These are phyloP conservation scores for Heterobasidion irregulare DNA, from an alignment of 1,284 basidiomycete genomes.

Conservation along the genomic window DNA sequence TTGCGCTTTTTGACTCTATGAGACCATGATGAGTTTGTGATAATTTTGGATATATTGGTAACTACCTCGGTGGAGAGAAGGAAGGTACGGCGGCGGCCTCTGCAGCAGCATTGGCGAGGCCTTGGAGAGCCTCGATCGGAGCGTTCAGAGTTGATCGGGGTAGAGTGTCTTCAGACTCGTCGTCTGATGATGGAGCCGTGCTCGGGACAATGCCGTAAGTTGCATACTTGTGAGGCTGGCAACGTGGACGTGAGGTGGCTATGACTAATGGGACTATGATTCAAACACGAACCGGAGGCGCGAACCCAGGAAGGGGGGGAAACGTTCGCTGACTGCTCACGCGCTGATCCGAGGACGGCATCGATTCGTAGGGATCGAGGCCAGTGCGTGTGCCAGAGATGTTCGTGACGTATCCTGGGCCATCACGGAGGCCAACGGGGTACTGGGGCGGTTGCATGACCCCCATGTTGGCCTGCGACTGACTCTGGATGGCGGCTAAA, in stretches of 20 bases:
- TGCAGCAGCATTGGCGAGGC: constrained; percentile 87
- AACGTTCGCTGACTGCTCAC: constrained; percentile 29
- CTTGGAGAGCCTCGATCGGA: constrained; percentile 88
- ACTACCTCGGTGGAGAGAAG: constrained; percentile 36
- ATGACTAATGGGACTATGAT: not conserved
- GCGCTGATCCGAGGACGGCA: constrained; percentile 13
- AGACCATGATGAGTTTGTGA: not conserved
- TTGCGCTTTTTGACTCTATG: constrained; percentile 78
- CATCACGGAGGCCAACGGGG: constrained; percentile 14
- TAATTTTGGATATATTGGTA: not conserved
- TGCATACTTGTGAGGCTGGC: constrained; percentile 80
- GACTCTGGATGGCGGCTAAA: constrained; percentile 55
- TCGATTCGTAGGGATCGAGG: constrained; percentile 20
- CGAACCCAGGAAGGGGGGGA: constrained; percentile 83
- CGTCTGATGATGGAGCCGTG: constrained; percentile 77
- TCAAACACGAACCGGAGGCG: constrained; percentile 60
- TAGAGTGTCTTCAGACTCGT: constrained; percentile 79
- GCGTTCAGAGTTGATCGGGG: constrained; percentile 78
- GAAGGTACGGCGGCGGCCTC: constrained; percentile 78
- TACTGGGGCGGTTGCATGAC: constrained; percentile 21
- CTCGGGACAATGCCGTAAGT: constrained; percentile 83
- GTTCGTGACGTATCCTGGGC: constrained; percentile 12
- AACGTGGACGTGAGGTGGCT: not conserved
- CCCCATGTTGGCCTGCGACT: constrained; percentile 25
- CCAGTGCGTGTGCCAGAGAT: constrained; percentile 15